Percentiles rank a stretch among this genome's conserved stretches.
Conservation (phyloP, 345 rosid species). For the Turnera subulata region DNA sequence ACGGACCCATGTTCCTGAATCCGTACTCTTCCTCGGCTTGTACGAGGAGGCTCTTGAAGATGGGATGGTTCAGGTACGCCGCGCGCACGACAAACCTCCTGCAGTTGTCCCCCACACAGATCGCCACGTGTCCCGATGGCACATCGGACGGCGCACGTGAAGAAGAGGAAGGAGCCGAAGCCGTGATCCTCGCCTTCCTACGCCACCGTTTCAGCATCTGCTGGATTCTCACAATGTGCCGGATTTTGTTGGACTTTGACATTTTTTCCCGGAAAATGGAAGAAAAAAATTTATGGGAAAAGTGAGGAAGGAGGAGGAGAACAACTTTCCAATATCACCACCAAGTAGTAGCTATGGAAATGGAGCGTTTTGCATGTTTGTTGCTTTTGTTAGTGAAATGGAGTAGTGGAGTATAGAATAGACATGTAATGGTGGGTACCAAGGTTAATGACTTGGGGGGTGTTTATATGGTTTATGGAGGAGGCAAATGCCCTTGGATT, state of each 20-base stretch:
- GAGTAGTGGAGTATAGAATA: background rate
- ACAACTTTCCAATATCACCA: too few species aligned
- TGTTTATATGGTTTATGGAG: background rate
- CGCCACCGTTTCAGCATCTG: conserved; percentile 85
- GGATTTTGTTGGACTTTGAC: conserved; percentile 55
- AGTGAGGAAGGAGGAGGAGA: conserved; percentile 14
- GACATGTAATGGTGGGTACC: background rate
- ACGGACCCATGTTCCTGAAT: conserved; percentile 58
- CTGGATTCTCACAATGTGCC: conserved; percentile 66
- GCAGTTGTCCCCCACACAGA: conserved; percentile 54
- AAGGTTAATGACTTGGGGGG: background rate
- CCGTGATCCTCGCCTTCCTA: conserved; percentile 45
- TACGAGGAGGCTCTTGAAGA: conserved; percentile 55
- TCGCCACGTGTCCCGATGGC: conserved; percentile 82
- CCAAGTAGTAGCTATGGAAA: too few species aligned
- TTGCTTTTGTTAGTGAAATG: background rate
- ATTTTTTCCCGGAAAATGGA: conserved; percentile 20
- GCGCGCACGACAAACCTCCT: conserved; percentile 68
- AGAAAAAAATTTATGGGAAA: conserved; percentile 11
- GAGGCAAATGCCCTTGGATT: conserved; percentile 8
- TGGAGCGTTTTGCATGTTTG: background rate
- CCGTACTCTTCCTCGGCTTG: conserved; percentile 90
- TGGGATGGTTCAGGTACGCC: conserved; percentile 78
- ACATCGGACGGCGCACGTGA: conserved; percentile 47
- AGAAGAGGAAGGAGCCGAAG: too few species aligned